phyloP scores from a whole-genome alignment of 257 asterid species.

The Vinca minor region DNA sequence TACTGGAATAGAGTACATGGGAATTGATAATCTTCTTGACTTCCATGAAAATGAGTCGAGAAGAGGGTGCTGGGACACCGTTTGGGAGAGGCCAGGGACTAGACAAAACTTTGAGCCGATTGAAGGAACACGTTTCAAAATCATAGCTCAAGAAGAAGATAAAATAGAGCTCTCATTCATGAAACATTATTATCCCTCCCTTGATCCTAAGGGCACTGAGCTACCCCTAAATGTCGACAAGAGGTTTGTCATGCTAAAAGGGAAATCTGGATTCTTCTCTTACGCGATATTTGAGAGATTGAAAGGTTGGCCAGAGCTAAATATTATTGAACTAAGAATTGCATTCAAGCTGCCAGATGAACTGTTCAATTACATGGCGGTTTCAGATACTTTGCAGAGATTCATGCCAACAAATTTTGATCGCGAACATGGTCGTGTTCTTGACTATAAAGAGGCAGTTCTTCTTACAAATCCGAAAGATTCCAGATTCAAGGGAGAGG shows the following conservation, averaged over 20 bases:
- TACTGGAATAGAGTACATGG: background rate
- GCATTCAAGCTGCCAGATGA: background rate
- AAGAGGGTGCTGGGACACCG: background rate
- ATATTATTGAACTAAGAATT: background rate
- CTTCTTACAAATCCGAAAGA: slow-evolving; percentile 18
- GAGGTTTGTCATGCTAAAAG: slow-evolving; percentile 3
- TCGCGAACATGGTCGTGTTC: slow-evolving; percentile 26
- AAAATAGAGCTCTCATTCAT: slow-evolving; percentile 61
- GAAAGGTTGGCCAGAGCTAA: background rate
- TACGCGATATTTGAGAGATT: background rate
- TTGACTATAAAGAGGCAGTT: slow-evolving; percentile 59
- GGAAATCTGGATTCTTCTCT: background rate
- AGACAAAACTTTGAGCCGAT: slow-evolving; percentile 18
- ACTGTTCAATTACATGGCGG: slow-evolving; percentile 34
- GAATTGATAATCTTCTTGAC: background rate
- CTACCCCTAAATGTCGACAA: slow-evolving; percentile 54
- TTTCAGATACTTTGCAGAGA: slow-evolving; percentile 23
- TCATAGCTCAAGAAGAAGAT: slow-evolving; percentile 13
- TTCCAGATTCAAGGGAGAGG: slow-evolving; percentile 17
- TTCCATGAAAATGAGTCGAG: background rate
- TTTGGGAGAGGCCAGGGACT: background rate
- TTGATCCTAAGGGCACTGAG: slow-evolving; percentile 17
- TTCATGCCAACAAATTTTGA: slow-evolving; percentile 51
- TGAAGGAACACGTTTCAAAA: slow-evolving; percentile 28
- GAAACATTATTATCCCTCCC: slow-evolving; percentile 31